Evolutionary conservation across 2,329 filamentous ascomycete species (phyloP).

Genomic region (Penicillium sp.): DNA sequence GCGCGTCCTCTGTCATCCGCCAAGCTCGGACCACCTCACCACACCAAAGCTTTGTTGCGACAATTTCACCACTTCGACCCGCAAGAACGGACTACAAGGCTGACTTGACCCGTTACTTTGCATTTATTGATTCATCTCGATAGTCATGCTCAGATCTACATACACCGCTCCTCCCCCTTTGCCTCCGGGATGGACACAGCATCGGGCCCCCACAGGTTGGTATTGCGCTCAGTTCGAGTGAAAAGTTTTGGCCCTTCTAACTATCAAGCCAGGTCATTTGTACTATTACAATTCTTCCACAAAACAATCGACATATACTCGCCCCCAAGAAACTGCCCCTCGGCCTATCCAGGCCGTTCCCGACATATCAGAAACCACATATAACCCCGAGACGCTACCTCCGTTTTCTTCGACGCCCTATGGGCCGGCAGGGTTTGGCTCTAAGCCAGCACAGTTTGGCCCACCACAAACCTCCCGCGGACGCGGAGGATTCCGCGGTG

Average conservation of each 20-base stretch:
- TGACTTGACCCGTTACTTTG: neutral
- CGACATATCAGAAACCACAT: conserved; percentile 41
- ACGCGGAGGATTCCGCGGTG: conserved; percentile 48
- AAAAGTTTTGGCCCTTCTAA: conserved; percentile 18
- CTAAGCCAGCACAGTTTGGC: conserved; percentile 12
- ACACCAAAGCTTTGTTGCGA: conserved; percentile 25
- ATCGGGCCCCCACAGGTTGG: conserved; percentile 75
- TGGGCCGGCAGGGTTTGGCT: conserved; percentile 24
- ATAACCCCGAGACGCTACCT: conserved; percentile 34
- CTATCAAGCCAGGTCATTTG: conserved; percentile 59
- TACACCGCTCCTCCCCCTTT: conserved; percentile 66
- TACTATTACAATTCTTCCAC: conserved; percentile 86
- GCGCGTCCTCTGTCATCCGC: conserved; percentile 38
- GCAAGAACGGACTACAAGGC: neutral
- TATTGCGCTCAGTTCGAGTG: conserved; percentile 13
- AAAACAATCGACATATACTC: conserved; percentile 81
- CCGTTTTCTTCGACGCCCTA: conserved; percentile 39
- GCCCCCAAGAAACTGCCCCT: conserved; percentile 53
- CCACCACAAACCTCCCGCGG: conserved; percentile 37
- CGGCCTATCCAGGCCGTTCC: conserved; percentile 36
- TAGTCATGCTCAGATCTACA: conserved; percentile 72
- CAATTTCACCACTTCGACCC: conserved; percentile 10
- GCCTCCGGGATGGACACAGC: conserved; percentile 84
- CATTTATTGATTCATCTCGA: neutral
- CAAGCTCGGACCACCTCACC: conserved; percentile 40